phyloP scores from a whole-genome alignment of 129 eudicot genomes.

The Apium graveolens region DNA sequence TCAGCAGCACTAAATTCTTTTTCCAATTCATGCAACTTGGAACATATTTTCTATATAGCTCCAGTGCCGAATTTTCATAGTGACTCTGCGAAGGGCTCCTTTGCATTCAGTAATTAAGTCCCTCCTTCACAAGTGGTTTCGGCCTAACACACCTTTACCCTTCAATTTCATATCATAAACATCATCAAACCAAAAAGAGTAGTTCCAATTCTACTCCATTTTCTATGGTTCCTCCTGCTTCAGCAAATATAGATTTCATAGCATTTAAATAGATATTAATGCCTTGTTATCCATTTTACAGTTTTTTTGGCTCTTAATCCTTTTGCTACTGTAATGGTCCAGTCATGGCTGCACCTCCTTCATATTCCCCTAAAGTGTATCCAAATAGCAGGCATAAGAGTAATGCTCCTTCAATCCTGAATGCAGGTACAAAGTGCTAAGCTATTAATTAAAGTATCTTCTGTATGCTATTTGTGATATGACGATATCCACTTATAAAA shows the following conservation, averaged over 20 bases:
- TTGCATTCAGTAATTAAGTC: constrained; percentile 30
- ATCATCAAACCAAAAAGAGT: constrained; percentile 15
- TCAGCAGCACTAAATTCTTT: neutral
- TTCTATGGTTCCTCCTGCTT: constrained; percentile 21
- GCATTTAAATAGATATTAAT: neutral
- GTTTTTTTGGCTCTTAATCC: neutral
- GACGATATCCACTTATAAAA: neutral
- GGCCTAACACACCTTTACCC: constrained; percentile 39
- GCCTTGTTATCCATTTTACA: neutral
- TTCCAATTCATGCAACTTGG: neutral
- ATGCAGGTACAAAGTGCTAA: constrained; percentile 23
- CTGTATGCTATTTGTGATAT: neutral
- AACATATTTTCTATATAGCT: constrained; percentile 24
- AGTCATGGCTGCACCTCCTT: constrained; percentile 19
- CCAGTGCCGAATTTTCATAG: constrained; percentile 31
- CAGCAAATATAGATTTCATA: constrained; percentile 27
- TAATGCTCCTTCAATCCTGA: constrained; percentile 23
- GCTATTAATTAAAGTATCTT: neutral
- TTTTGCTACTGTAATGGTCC: neutral
- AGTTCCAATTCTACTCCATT: constrained; percentile 21
- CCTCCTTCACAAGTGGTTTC: constrained; percentile 26
- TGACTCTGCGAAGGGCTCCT: constrained; percentile 24
- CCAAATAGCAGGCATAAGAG: constrained; percentile 20
- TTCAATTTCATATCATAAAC: constrained; percentile 16
- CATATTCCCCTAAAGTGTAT: constrained; percentile 26